These are phyloP conservation scores for Tirmania nivea DNA, from an alignment of 495 filamentous ascomycete species.

Conservation along the genomic window DNA sequence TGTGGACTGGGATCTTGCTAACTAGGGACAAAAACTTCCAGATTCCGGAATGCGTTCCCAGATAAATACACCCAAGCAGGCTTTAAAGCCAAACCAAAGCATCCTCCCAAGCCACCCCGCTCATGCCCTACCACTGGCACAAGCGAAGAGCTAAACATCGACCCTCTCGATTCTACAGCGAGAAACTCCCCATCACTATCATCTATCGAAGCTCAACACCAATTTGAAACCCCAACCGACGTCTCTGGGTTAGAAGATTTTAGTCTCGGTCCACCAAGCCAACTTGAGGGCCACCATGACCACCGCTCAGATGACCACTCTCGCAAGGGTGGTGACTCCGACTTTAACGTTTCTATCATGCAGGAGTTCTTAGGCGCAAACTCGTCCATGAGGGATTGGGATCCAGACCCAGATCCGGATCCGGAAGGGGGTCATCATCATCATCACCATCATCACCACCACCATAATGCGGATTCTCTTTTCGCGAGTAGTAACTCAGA, in stretches of 20 bases:
- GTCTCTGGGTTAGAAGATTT: not conserved
- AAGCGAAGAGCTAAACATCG: slow-evolving; percentile 2
- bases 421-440: not conserved
- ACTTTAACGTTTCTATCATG: not conserved
- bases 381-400: not conserved
- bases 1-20: too few relatives aligned
- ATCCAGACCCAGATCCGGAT: not conserved
- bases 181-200: not conserved
- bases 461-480: too few relatives aligned
- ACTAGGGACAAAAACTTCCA: not conserved
- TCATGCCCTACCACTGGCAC: slow-evolving; percentile 7
- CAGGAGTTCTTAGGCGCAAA: not conserved
- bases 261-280: not conserved
- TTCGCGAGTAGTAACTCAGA: too few relatives aligned
- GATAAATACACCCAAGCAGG: slow-evolving; percentile 17
- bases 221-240: not conserved
- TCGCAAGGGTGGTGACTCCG: not conserved
- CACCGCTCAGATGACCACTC: not conserved
- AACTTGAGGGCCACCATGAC: not conserved
- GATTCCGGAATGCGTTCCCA: slow-evolving; percentile 19
- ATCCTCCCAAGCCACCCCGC: slow-evolving; percentile 14
- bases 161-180: slow-evolving; percentile 6
- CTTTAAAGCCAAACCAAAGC: slow-evolving; percentile 19
- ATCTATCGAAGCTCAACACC: not conserved
- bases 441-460: too few relatives aligned